Conservation (phyloP, 1,139 yeast genomes). For the Hyphopichia fennica region DNA sequence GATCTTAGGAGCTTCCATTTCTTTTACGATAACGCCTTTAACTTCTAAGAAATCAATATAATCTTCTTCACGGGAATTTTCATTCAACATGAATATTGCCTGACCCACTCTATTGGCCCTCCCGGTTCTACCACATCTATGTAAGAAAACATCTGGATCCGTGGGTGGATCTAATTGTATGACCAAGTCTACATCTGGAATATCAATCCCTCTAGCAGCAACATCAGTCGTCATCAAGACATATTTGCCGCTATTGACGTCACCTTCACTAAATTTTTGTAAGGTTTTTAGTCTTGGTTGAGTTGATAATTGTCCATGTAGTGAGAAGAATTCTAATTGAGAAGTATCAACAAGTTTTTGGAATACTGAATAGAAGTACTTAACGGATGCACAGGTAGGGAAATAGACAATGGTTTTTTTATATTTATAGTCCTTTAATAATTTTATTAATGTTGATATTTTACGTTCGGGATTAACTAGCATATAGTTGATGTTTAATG, state of each 20-base stretch:
- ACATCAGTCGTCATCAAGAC: constrained; percentile 80
- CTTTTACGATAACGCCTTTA: constrained; percentile 57
- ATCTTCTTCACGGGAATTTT: constrained; percentile 72
- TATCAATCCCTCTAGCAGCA: constrained; percentile 92
- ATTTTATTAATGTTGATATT: constrained; percentile 54
- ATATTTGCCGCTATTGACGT: constrained; percentile 43
- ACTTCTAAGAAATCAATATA: constrained; percentile 80
- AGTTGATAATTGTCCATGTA: constrained; percentile 84
- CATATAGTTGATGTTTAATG: constrained; percentile 64
- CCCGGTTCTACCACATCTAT: constrained; percentile 92
- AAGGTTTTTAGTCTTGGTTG: constrained; percentile 74
- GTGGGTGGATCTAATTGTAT: constrained; percentile 90
- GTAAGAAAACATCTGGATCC: constrained; percentile 83
- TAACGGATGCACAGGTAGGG: constrained; percentile 87
- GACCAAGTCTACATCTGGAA: constrained; percentile 88
- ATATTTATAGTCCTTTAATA: constrained; percentile 55
- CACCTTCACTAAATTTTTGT: constrained; percentile 53
- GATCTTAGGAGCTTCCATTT: constrained; percentile 29
- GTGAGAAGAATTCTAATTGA: constrained; percentile 55
- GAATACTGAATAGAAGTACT: constrained; percentile 66
- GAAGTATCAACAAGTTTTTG: constrained; percentile 22
- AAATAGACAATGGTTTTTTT: constrained; percentile 83
- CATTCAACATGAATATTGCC: constrained; percentile 70
- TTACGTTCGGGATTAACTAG: constrained; percentile 61
- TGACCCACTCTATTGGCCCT: constrained; percentile 82